Evolutionary conservation across 805 yeast species (phyloP), one percentile per base, ranked within the genome.

Genomic region (Lachancea fermentati): DNA sequence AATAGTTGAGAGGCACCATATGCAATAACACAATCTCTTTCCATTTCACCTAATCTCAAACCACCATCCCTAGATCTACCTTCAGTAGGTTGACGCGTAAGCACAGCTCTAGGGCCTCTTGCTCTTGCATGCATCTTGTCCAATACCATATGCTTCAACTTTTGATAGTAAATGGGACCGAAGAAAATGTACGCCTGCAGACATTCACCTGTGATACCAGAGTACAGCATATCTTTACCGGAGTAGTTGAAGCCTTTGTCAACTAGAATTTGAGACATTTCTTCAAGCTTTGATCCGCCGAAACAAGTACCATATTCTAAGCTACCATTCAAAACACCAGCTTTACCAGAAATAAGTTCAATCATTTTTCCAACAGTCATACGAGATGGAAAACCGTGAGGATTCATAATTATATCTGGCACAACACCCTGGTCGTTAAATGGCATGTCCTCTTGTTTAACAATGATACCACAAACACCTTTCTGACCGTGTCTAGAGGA

Each of bases 71-170:
- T 80, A 13, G 97, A 88, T 67, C 98, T 81, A 75, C 98, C 98
- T 66, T 93, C 98, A 0, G 97, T 91, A 13, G 97, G 98, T 67
- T 93, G 98, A 66, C 98, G 80, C 7, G 98, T 93, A 44, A 93
- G 72, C 9, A 93, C 97, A 0, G 98, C 98, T 54, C 97, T 79
- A 42, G 98, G 98, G 38, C 98, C 98, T 63, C 98, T 79, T 2
- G 98, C 97, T 73, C 98, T 85, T 1, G 98, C 98, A 60, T 93
- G 98, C 98, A 93, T 93, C 67, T 93, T 93, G 67, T 93, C 98
- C 66, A 93, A 65, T 35, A 93, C 98, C 98, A 93, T 93, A 66
- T 93, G 98, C 74, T 93, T 93, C 72, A 93, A 78, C 60, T 93
- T 93, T 67, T 93, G 98, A 65, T 93, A 93, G 65, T 93, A 93